phyloP scores from a whole-genome alignment of 805 yeast species.

The Blastobotrys americana region DNA sequence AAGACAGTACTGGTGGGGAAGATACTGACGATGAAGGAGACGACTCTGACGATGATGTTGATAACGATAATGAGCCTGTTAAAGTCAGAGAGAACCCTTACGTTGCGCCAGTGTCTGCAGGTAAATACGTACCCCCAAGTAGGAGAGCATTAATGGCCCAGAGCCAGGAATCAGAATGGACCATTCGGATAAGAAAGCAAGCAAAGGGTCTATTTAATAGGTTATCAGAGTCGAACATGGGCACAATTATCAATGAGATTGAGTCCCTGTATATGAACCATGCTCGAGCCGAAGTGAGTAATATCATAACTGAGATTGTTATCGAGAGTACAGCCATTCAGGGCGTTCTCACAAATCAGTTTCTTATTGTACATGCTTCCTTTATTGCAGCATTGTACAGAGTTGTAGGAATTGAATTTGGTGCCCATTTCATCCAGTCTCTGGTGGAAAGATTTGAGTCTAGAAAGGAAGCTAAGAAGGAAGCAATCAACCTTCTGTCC shows the following conservation, averaged over 20 bases:
- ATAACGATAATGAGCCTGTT: slow-evolving; percentile 21
- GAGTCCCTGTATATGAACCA: slow-evolving; percentile 54
- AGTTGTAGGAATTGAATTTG: slow-evolving; percentile 79
- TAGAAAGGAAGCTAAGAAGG: slow-evolving; percentile 30
- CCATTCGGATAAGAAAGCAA: slow-evolving; percentile 45
- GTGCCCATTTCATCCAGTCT: slow-evolving; percentile 76
- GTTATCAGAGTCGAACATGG: slow-evolving; percentile 80
- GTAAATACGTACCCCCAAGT: slow-evolving; percentile 82
- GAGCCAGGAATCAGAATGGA: slow-evolving; percentile 39
- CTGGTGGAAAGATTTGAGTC: slow-evolving; percentile 63
- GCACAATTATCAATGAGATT: slow-evolving; percentile 61
- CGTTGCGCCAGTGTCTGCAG: slow-evolving; percentile 32
- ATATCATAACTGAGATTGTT: slow-evolving; percentile 54
- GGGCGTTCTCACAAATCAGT: slow-evolving; percentile 66
- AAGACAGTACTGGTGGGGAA: slow-evolving; percentile 14
- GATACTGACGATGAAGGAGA: slow-evolving; percentile 20
- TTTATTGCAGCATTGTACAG: slow-evolving; percentile 68
- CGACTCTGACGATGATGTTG: slow-evolving; percentile 23
- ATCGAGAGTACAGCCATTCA: slow-evolving; percentile 58
- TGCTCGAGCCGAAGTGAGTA: slow-evolving; percentile 76
- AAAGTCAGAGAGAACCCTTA: slow-evolving; percentile 63
- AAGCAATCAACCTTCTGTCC: slow-evolving; percentile 61
- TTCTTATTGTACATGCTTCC: slow-evolving; percentile 72
- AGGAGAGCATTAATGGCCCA: slow-evolving; percentile 47
- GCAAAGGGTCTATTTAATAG: slow-evolving; percentile 81